phyloP scores from a whole-genome alignment of 495 filamentous ascomycete genomes.

The Podospora pseudocomata region DNA sequence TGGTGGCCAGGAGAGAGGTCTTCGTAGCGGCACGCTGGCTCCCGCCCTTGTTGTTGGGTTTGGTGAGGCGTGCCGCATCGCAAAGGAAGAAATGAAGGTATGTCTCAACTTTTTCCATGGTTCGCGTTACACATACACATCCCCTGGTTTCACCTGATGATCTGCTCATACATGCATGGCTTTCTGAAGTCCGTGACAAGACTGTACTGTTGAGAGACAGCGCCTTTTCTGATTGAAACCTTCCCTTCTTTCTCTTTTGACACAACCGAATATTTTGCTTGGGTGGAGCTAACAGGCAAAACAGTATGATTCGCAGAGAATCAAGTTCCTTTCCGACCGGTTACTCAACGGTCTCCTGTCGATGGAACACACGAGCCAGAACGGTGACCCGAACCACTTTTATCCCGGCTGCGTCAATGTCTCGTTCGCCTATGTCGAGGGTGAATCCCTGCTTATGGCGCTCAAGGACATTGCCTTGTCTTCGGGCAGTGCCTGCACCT shows the following conservation, averaged over 20 bases:
- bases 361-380: conserved; percentile 88
- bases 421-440: conserved; percentile 97
- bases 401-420: conserved; percentile 98
- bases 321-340: conserved; percentile 76
- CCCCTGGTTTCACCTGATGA: conserved; percentile 53
- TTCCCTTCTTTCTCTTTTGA: conserved; percentile 3
- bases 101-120: conserved; percentile 33
- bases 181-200: conserved; percentile 53
- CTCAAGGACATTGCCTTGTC: conserved; percentile 97
- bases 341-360: conserved; percentile 74
- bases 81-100: conserved; percentile 84
- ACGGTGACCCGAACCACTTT: conserved; percentile 76
- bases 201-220: conserved; percentile 51
- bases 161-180: conserved; percentile 68
- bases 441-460: conserved; percentile 96
- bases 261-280: not conserved
- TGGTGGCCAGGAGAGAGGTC: conserved; percentile 90
- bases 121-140: conserved; percentile 5
- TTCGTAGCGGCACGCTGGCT: conserved; percentile 89
- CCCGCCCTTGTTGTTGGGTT: conserved; percentile 87
- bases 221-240: conserved; percentile 42
- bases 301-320: conserved; percentile 87
- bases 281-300: conserved; percentile 19
- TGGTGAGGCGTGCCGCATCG: conserved; percentile 91
- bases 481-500: conserved; percentile 95